phyloP scores from a whole-genome alignment of 148 eudicot species.

The Agrostemma githago region DNA sequence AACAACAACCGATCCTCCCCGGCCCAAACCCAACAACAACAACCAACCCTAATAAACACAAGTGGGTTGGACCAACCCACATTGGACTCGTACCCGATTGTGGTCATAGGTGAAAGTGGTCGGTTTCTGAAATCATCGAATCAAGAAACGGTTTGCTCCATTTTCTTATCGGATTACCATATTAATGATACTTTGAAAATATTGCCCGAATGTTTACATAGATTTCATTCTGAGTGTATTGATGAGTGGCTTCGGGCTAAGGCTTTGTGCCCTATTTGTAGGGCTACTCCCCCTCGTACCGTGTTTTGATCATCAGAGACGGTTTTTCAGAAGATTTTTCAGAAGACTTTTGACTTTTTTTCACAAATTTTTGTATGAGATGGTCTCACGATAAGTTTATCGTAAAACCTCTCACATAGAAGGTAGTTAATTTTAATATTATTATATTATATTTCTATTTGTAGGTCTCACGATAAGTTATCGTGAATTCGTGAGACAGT shows the following conservation, averaged over 20 bases:
- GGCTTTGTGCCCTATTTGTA: conserved; percentile 15
- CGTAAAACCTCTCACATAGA: no score
- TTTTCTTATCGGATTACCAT: conserved; percentile 13
- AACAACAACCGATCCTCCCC: background rate
- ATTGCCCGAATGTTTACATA: conserved; percentile 15
- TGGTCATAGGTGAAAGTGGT: conserved; percentile 13
- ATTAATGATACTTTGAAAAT: conserved; percentile 9
- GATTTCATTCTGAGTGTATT: conserved; percentile 13
- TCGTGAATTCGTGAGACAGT: no score
- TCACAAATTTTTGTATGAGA: no score
- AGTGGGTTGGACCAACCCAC: conserved; percentile 4
- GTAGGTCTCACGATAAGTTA: no score
- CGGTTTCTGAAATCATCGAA: background rate
- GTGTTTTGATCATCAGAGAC: background rate
- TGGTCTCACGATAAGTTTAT: no score
- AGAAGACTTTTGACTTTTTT: no score
- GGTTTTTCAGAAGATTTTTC: no score
- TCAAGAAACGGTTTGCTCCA: conserved; percentile 9
- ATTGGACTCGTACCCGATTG: conserved; percentile 8
- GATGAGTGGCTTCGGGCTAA: conserved; percentile 15
- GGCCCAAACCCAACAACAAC: background rate
- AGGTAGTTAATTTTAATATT: no score
- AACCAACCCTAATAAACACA: background rate
- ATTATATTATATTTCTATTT: no score
- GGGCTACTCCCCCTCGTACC: background rate